Percentiles rank a stretch among this genome's conserved stretches.
phyloP scores from a whole-genome alignment of 495 filamentous ascomycete species.

The Trichoderma virens region DNA sequence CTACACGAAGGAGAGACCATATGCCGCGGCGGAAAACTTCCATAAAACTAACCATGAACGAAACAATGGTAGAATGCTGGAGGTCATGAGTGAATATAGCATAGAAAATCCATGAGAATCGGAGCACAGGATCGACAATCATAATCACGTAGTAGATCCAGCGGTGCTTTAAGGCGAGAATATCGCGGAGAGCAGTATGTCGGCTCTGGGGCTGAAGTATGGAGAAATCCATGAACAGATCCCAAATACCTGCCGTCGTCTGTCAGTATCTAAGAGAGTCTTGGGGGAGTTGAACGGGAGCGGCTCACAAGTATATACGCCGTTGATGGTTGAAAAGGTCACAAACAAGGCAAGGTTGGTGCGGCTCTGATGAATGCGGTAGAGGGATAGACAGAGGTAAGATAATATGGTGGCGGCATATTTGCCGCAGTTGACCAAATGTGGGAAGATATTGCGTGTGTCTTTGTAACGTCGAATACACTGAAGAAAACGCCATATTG shows the following conservation, averaged over 20 bases:
- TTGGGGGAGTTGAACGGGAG: neutral
- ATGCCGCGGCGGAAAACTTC: slow-evolving; percentile 78
- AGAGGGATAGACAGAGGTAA: slow-evolving; percentile 68
- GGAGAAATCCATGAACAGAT: slow-evolving; percentile 93
- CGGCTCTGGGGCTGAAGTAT: slow-evolving; percentile 66
- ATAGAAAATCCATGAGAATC: slow-evolving; percentile 95
- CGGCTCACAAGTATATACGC: slow-evolving; percentile 65
- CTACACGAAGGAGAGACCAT: slow-evolving; percentile 88
- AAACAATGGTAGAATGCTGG: slow-evolving; percentile 72
- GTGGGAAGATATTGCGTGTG: slow-evolving; percentile 80
- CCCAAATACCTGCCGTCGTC: slow-evolving; percentile 62
- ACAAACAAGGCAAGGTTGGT: slow-evolving; percentile 62
- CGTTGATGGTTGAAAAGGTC: slow-evolving; percentile 68
- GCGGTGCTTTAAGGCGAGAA: slow-evolving; percentile 64
- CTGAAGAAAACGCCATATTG: slow-evolving; percentile 81
- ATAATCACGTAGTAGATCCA: slow-evolving; percentile 85
- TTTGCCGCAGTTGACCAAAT: slow-evolving; percentile 87
- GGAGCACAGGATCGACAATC: slow-evolving; percentile 74
- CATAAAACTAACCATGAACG: slow-evolving; percentile 65
- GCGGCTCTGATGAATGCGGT: slow-evolving; percentile 59
- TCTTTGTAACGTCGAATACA: slow-evolving; percentile 86
- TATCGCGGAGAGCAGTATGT: slow-evolving; percentile 65
- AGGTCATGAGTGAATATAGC: slow-evolving; percentile 68
- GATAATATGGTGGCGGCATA: slow-evolving; percentile 79
- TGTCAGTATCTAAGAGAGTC: neutral